phyloP scores from a whole-genome alignment of 2,329 filamentous ascomycete species.

The Passalora sequoiae region DNA sequence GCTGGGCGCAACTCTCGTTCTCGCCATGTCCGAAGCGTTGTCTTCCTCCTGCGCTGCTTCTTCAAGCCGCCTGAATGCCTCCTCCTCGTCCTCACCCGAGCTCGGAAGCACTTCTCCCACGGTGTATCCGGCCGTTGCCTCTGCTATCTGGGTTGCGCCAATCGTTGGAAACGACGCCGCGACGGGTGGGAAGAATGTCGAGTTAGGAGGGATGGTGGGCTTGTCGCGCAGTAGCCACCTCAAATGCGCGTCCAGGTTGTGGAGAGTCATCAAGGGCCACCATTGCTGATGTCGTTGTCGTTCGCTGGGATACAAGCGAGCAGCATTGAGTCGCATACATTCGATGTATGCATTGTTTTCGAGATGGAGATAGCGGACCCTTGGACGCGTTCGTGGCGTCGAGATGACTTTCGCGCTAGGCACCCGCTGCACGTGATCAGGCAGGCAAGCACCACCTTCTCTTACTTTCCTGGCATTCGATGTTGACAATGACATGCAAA shows the following conservation, averaged over 20 bases:
- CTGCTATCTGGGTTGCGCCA: constrained; percentile 7
- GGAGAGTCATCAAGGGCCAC: constrained; percentile 40
- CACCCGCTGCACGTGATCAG: too few species aligned
- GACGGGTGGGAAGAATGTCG: constrained; percentile 20
- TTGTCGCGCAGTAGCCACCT: constrained; percentile 45
- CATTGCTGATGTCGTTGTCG: constrained; percentile 19
- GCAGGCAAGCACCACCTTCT: too few species aligned
- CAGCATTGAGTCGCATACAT: too few species aligned
- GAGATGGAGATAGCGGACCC: too few species aligned
- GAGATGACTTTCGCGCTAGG: too few species aligned
- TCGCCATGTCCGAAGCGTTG: constrained; percentile 38
- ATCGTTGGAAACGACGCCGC: constrained; percentile 15
- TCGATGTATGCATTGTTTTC: too few species aligned
- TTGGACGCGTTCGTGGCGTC: too few species aligned
- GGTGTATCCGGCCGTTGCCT: constrained; percentile 1
- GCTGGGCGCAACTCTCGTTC: constrained; percentile 41
- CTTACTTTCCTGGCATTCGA: too few species aligned
- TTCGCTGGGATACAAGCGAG: too few species aligned
- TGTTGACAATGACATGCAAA: too few species aligned
- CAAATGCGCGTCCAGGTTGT: constrained; percentile 47
- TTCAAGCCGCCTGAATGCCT: constrained; percentile 4
- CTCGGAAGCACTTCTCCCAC: constrained; percentile 3
- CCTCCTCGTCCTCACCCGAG: neutral
- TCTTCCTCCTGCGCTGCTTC: constrained; percentile 5
- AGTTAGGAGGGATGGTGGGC: constrained; percentile 38